phyloP scores from a whole-genome alignment of 2,329 filamentous ascomycete species.

The Teratosphaeria zuluensis region DNA sequence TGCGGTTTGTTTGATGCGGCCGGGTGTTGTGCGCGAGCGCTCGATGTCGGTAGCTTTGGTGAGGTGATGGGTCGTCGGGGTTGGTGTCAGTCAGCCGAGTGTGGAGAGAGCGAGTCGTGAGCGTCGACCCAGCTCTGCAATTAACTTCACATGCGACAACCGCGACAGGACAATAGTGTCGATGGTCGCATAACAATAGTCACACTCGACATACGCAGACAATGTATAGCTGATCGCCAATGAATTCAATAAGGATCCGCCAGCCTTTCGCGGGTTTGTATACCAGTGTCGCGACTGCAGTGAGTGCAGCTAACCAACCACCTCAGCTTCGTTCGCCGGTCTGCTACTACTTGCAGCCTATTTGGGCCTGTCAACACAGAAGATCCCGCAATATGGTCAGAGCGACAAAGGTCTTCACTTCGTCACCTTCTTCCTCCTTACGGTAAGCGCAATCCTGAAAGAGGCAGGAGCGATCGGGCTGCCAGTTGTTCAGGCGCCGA shows the following conservation, averaged over 20 bases:
- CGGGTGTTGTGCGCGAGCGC: neutral
- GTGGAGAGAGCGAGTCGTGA: neutral
- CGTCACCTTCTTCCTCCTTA: slow-evolving; percentile 81
- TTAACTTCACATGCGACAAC: neutral
- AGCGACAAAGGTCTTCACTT: slow-evolving; percentile 81
- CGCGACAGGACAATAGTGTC: neutral
- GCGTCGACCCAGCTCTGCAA: neutral
- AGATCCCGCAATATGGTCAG: slow-evolving; percentile 52
- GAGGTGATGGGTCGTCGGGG: slow-evolving; percentile 4
- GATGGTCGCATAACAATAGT: neutral
- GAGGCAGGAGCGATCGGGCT: neutral
- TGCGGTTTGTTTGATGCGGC: slow-evolving; percentile 7
- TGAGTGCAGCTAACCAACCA: slow-evolving; percentile 3
- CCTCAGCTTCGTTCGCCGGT: slow-evolving; percentile 38
- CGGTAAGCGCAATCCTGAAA: slow-evolving; percentile 36
- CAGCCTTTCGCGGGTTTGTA: slow-evolving; percentile 75
- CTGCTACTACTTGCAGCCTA: slow-evolving; percentile 66
- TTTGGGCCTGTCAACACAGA: slow-evolving; percentile 59
- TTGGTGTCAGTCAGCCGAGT: neutral
- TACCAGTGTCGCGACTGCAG: neutral
- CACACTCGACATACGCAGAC: neutral
- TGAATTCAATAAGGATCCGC: slow-evolving; percentile 65
- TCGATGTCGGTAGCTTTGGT: neutral
- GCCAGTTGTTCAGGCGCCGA: neutral
- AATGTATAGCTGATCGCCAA: slow-evolving; percentile 7